phyloP scores from a whole-genome alignment of 106 monocot genomes.

The Iris macrosiphon region DNA sequence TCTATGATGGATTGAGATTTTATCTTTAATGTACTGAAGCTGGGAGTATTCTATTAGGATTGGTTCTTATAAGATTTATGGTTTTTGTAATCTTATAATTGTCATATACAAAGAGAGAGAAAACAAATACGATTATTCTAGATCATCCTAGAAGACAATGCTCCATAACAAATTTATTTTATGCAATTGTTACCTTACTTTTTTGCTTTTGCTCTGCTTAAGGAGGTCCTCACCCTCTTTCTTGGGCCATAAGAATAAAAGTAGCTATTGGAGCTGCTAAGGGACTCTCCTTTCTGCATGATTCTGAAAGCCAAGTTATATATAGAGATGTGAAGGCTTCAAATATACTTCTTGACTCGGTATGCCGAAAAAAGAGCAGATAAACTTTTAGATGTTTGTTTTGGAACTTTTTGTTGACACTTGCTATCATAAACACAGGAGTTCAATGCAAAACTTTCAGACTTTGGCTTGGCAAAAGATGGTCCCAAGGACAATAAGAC shows the following conservation, averaged over 20 bases:
- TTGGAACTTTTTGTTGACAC: background rate
- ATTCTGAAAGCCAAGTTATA: slow-evolving; percentile 70
- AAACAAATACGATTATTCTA: no score
- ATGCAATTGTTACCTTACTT: no score
- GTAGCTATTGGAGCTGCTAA: slow-evolving; percentile 71
- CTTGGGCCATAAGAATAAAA: slow-evolving; percentile 72
- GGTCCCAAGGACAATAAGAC: slow-evolving; percentile 82
- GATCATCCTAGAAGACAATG: no score
- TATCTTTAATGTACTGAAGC: no score
- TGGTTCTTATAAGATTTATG: no score
- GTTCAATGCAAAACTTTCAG: slow-evolving; percentile 69
- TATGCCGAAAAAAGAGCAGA: slow-evolving; percentile 9
- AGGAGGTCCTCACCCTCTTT: slow-evolving; percentile 55
- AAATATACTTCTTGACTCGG: slow-evolving; percentile 80
- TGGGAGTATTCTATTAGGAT: no score
- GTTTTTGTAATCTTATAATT: no score
- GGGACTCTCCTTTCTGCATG: slow-evolving; percentile 78
- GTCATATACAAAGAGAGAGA: no score
- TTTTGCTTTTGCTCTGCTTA: no score
- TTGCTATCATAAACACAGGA: slow-evolving; percentile 29
- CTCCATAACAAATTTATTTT: no score
- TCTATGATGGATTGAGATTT: no score
- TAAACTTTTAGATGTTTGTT: background rate
- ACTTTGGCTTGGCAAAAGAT: slow-evolving; percentile 88
- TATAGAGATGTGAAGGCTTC: slow-evolving; percentile 85